Evolutionary conservation across 805 yeast species (phyloP).

Genomic region (Wickerhamiella spandovensis): DNA sequence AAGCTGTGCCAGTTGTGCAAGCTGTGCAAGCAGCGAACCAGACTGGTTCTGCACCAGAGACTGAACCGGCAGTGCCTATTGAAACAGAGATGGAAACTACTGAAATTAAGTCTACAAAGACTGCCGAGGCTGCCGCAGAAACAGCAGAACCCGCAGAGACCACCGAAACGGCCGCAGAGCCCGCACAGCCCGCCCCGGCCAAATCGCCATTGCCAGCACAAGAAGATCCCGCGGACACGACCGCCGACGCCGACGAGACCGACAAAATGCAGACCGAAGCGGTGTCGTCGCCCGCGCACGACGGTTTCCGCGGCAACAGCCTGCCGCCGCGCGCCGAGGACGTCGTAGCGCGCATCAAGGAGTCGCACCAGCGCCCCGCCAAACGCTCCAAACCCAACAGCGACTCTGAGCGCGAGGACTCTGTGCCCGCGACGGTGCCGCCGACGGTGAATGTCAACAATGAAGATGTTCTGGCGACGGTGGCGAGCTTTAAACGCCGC

Average conservation of each 20-base stretch:
- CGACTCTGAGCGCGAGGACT: neutral
- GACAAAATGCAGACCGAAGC: neutral
- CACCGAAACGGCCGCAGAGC: neutral
- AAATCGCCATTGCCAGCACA: neutral
- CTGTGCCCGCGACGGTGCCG: conserved; percentile 3
- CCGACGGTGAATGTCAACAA: conserved; percentile 26
- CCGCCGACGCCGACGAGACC: neutral
- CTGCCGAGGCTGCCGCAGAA: neutral
- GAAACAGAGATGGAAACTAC: neutral
- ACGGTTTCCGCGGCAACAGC: neutral
- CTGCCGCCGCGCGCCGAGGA: conserved; percentile 26
- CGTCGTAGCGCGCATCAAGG: conserved; percentile 24
- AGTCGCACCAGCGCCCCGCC: conserved; percentile 7
- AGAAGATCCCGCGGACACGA: neutral
- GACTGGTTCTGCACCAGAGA: no score
- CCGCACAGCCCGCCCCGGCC: neutral
- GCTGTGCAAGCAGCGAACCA: no score
- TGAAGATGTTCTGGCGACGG: conserved; percentile 29
- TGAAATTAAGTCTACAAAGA: neutral
- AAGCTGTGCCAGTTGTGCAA: no score
- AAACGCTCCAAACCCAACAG: conserved; percentile 6
- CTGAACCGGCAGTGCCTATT: no score
- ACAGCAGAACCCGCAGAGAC: neutral
- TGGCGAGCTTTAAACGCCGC: conserved; percentile 31
- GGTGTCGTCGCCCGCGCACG: neutral